phyloP scores from a whole-genome alignment of 2,329 filamentous ascomycete genomes.

The Calonectria pauciramosa region DNA sequence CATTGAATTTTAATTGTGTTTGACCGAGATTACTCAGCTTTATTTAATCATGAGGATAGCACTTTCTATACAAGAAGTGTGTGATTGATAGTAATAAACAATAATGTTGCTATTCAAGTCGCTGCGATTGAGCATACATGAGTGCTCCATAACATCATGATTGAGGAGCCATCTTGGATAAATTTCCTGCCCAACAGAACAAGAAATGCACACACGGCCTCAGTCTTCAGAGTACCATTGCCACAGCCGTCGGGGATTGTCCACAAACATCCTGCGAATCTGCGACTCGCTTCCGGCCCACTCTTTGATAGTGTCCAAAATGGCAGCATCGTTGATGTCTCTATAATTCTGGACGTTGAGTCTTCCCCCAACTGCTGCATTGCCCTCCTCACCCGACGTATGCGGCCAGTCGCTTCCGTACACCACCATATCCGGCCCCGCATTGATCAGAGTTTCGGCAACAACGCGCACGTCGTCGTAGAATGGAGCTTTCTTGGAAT shows the following conservation, averaged over 20 bases:
- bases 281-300: constrained; percentile 1
- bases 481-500: neutral
- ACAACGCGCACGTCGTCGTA: constrained; percentile 4
- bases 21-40: neutral
- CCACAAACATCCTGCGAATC: neutral
- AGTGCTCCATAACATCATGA: neutral
- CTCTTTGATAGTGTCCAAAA: neutral
- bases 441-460: neutral
- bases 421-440: constrained; percentile 2
- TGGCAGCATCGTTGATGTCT: constrained; percentile 3
- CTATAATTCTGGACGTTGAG: neutral
- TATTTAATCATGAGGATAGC: neutral
- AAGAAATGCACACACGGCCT: neutral
- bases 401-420: neutral
- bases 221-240: constrained; percentile 1
- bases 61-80: neutral
- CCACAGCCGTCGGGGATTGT: constrained; percentile 3
- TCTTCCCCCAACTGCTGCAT: neutral
- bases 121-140: neutral
- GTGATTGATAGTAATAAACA: neutral
- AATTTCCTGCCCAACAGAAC: neutral
- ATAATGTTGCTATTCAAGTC: neutral
- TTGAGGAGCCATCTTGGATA: neutral
- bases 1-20: neutral
- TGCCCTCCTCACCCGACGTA: neutral